A percentile compares a stretch with the other conserved stretches of the same genome.
phyloP scores from a whole-genome alignment of 2,329 filamentous ascomycete species.

The Ophiostoma montium region DNA sequence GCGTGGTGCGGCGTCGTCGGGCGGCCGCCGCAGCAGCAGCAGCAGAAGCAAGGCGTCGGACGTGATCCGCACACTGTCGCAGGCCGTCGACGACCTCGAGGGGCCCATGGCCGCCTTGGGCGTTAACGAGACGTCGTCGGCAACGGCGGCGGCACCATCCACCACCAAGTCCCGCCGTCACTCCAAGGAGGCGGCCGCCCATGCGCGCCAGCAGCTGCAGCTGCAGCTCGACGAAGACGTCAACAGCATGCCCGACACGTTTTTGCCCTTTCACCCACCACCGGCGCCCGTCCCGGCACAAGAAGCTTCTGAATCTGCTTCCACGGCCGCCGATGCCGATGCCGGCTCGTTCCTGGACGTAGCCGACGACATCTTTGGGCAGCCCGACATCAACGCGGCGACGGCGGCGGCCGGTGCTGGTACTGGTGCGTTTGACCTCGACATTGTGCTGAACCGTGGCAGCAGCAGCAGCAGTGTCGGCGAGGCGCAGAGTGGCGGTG shows the following conservation, averaged over 20 bases:
- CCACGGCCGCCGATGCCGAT: conserved; percentile 7
- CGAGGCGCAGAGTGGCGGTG: conserved; percentile 15
- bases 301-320: neutral
- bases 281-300: conserved; percentile 54
- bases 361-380: neutral
- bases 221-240: conserved; percentile 21
- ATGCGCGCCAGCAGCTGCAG: conserved; percentile 10
- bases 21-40: too few relatives aligned
- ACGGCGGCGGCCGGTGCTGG: too few relatives aligned
- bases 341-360: neutral
- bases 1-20: conserved; percentile 22
- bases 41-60: conserved; percentile 37
- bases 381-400: conserved; percentile 38
- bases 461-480: too few relatives aligned
- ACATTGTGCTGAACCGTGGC: conserved; percentile 20
- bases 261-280: conserved; percentile 75
- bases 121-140: conserved; percentile 18
- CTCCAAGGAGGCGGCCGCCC: neutral
- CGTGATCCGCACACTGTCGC: conserved; percentile 53
- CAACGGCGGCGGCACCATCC: conserved; percentile 20
- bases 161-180: conserved; percentile 18
- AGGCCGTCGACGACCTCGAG: conserved; percentile 45
- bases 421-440: conserved; percentile 10
- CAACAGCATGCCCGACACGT: conserved; percentile 53
- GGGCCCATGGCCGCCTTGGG: conserved; percentile 40